phyloP scores from a whole-genome alignment of 139 green algal species.

The Volvox reticuliferus region DNA sequence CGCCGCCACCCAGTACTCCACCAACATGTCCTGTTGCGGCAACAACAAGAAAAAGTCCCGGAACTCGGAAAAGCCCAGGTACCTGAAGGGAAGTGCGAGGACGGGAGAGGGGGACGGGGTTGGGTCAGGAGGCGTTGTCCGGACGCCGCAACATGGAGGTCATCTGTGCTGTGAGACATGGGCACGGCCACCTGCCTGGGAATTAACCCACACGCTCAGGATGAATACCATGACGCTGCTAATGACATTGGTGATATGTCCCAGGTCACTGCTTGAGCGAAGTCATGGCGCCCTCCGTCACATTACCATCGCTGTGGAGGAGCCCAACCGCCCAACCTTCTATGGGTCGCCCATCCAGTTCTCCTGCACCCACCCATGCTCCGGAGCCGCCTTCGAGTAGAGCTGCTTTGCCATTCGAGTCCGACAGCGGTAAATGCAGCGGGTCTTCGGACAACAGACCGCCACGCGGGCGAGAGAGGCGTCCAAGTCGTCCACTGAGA shows the following conservation, averaged over 20 bases:
- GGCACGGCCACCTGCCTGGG: too few species aligned
- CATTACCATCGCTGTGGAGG: too few species aligned
- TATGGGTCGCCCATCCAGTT: too few species aligned
- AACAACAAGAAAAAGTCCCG: constrained; percentile 79
- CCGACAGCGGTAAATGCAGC: constrained; percentile 59
- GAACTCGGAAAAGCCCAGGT: constrained; percentile 72
- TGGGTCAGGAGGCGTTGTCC: not conserved
- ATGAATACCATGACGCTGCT: too few species aligned
- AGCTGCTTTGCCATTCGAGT: constrained; percentile 29
- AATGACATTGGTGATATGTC: too few species aligned
- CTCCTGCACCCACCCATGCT: not conserved
- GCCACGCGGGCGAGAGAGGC: constrained; percentile 60
- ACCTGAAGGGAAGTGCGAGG: constrained; percentile 18
- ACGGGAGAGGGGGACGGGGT: not conserved
- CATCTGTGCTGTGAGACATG: too few species aligned
- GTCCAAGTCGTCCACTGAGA: constrained; percentile 68
- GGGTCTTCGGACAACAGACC: constrained; percentile 61
- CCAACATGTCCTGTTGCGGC: constrained; percentile 66
- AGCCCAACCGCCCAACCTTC: too few species aligned
- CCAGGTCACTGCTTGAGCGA: too few species aligned
- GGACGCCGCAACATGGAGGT: too few species aligned
- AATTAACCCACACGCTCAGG: too few species aligned
- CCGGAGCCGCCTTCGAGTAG: constrained; percentile 38
- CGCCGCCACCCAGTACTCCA: constrained; percentile 52
- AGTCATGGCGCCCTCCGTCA: too few species aligned